A percentile compares a stretch with the other conserved stretches of the same genome.
phyloP scores from a whole-genome alignment of 768 basidiomycete species.

The Peribolospora kevripleyi region DNA sequence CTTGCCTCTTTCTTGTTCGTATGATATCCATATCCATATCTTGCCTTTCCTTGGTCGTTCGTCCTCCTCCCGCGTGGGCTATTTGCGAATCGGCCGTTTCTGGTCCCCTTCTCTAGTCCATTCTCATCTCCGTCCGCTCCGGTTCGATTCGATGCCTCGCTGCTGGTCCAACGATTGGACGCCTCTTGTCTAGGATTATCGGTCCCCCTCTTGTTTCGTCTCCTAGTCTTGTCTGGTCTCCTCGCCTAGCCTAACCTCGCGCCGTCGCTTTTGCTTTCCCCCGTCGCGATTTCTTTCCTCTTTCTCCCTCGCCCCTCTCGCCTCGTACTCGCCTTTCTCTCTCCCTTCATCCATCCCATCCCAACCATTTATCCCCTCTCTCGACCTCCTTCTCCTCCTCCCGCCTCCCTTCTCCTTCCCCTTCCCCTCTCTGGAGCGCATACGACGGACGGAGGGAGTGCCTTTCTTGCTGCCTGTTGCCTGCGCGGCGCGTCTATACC shows the following conservation, averaged over 20 bases:
- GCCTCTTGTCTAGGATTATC: too few species aligned
- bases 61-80: too few species aligned
- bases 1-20: too few species aligned
- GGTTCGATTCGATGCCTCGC: too few species aligned
- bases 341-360: neutral
- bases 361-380: neutral
- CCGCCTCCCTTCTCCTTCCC: neutral
- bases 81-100: too few species aligned
- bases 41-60: too few species aligned
- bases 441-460: neutral
- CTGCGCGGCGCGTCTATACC: neutral
- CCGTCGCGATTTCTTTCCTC: neutral
- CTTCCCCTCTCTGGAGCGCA: neutral
- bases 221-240: too few species aligned
- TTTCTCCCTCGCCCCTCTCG: neutral
- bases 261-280: neutral
- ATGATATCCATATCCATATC: too few species aligned
- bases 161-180: too few species aligned
- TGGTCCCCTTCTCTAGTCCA: too few species aligned
- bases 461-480: neutral
- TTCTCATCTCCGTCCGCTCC: too few species aligned
- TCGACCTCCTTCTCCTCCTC: neutral
- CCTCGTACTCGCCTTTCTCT: neutral
- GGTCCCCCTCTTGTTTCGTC: too few species aligned
- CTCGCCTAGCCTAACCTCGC: neutral